Percentiles rank a stretch among this genome's conserved stretches.
Evolutionary conservation across 164 flowering plant species (phyloP).

Genomic region (Buxus sempervirens): DNA sequence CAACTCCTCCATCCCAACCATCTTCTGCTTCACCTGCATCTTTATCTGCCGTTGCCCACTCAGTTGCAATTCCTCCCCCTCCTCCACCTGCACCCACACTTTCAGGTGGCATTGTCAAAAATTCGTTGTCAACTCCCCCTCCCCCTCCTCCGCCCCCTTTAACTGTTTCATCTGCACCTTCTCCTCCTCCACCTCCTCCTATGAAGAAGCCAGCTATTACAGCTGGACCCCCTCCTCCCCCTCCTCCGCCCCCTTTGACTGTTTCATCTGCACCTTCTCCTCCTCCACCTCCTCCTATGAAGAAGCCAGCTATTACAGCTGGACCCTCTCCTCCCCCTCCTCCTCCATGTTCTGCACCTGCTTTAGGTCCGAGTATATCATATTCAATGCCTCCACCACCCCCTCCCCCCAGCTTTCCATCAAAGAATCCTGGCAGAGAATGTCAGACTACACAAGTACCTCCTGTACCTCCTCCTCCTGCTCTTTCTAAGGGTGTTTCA

Average conservation of each 20-base stretch:
- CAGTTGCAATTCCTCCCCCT: slow-evolving; percentile 5
- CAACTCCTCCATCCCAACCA: slow-evolving; percentile 15
- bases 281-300: slow-evolving; percentile 18
- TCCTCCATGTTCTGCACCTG: slow-evolving; percentile 5
- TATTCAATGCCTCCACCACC: not conserved
- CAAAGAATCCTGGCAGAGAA: slow-evolving; percentile 19
- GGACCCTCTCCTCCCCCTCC: slow-evolving; percentile 28
- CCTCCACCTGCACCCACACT: slow-evolving; percentile 25
- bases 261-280: slow-evolving; percentile 17
- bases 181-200: slow-evolving; percentile 23
- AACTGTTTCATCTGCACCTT: slow-evolving; percentile 8
- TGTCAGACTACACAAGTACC: slow-evolving; percentile 27
- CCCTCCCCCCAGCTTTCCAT: slow-evolving; percentile 18
- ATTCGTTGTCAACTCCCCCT: not conserved
- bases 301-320: not conserved
- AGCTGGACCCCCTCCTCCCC: slow-evolving; percentile 22
- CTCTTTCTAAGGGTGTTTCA: slow-evolving; percentile 29
- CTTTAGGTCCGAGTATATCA: slow-evolving; percentile 12
- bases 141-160: slow-evolving; percentile 11
- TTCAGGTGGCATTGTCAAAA: slow-evolving; percentile 16
- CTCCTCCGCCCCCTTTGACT: slow-evolving; percentile 13
- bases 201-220: not conserved
- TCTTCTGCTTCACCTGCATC: slow-evolving; percentile 14
- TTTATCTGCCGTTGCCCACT: not conserved
- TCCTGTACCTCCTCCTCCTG: slow-evolving; percentile 56